Evolutionary conservation across 148 eudicot species (phyloP).

Genomic region (Heliosperma pusillum): DNA sequence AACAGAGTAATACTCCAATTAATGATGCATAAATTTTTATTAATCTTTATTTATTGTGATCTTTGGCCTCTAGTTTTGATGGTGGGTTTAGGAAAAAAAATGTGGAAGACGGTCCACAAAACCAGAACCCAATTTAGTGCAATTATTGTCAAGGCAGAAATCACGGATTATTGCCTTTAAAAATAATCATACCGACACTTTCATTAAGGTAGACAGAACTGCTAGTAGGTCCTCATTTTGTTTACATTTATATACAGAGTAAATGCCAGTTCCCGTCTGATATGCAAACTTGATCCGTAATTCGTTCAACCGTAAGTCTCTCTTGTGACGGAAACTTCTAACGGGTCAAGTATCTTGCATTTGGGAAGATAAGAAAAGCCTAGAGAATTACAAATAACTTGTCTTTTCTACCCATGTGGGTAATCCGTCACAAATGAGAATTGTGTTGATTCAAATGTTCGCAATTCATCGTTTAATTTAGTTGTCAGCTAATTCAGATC

Average conservation of each 20-base stretch:
- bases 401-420: too few relatives aligned
- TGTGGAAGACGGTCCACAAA: slow-evolving; percentile 21
- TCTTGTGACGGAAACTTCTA: too few relatives aligned
- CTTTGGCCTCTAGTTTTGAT: neutral
- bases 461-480: neutral
- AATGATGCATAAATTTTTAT: too few relatives aligned
- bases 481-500: neutral
- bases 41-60: neutral
- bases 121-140: neutral
- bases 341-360: too few relatives aligned
- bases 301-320: too few relatives aligned
- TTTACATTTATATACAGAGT: neutral
- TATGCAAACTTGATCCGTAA: neutral
- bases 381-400: too few relatives aligned
- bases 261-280: neutral
- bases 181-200: slow-evolving; percentile 31
- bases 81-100: slow-evolving; percentile 11
- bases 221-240: slow-evolving; percentile 14
- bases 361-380: too few relatives aligned
- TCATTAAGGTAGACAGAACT: neutral
- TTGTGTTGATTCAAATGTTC: too few relatives aligned
- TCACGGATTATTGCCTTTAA: slow-evolving; percentile 25
- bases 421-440: too few relatives aligned
- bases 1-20: too few relatives aligned
- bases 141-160: slow-evolving; percentile 24